A percentile compares a stretch with the other conserved stretches of the same genome.
Conservation (phyloP, 345 rosid genomes). For the Acer campestre region DNA sequence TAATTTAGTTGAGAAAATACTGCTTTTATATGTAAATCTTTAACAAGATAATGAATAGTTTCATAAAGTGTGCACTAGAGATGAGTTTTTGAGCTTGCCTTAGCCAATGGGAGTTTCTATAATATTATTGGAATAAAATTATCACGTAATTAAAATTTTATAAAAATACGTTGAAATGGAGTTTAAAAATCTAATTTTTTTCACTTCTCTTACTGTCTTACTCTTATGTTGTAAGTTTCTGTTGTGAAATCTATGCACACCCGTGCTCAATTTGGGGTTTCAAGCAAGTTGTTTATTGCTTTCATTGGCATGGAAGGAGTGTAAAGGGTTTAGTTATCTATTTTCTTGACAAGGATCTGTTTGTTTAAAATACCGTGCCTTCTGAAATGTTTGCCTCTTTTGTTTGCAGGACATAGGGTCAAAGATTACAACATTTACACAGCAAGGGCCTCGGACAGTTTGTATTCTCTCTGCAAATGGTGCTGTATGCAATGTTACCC, state of each 20-base stretch:
- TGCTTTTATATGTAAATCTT: neutral
- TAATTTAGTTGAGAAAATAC: neutral
- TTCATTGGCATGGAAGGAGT: neutral
- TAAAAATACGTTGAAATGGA: neutral
- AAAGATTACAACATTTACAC: constrained; percentile 68
- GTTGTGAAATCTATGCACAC: neutral
- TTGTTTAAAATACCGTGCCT: neutral
- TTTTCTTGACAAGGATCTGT: neutral
- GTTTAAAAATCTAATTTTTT: neutral
- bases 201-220: neutral
- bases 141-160: neutral
- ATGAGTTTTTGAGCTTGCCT: neutral
- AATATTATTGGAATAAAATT: neutral
- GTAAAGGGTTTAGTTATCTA: constrained; percentile 1
- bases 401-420: constrained; percentile 72
- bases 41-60: neutral
- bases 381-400: neutral
- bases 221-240: neutral
- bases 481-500: constrained; percentile 67
- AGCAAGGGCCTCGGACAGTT: constrained; percentile 79
- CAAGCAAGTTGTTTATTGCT: neutral
- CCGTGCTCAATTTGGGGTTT: neutral
- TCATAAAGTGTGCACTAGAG: neutral
- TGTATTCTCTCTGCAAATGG: constrained; percentile 94
- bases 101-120: neutral